These are phyloP conservation scores for Trichosporon sp. DNA, from an alignment of 1,284 basidiomycete species.

Conservation along the genomic window DNA sequence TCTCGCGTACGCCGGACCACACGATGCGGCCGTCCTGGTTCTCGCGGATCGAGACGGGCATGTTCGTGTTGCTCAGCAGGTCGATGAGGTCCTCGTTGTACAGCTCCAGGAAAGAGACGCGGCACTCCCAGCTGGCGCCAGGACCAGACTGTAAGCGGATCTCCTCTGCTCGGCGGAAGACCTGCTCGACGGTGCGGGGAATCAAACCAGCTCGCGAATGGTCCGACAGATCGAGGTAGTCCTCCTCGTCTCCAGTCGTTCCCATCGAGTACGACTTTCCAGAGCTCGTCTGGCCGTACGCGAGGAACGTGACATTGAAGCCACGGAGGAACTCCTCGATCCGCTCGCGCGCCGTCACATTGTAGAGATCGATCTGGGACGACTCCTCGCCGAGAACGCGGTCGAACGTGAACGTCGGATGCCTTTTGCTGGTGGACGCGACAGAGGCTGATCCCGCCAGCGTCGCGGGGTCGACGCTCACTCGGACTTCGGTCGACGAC, in stretches of 20 bases:
- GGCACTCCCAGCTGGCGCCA: constrained; percentile 63
- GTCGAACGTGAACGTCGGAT: constrained; percentile 90
- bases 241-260: constrained; percentile 77
- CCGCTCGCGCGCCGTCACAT: constrained; percentile 77
- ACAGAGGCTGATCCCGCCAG: constrained; percentile 60
- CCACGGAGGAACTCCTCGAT: constrained; percentile 90
- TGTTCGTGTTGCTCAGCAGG: constrained; percentile 68
- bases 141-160: constrained; percentile 72
- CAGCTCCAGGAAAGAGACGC: constrained; percentile 84
- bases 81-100: constrained; percentile 98
- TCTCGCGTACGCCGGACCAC: constrained; percentile 92
- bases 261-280: constrained; percentile 97
- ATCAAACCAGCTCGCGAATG: constrained; percentile 72
- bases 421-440: constrained; percentile 67
- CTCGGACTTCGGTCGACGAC: constrained; percentile 67
- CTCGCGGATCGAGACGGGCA: constrained; percentile 93
- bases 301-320: constrained; percentile 96
- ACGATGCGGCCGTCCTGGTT: constrained; percentile 95
- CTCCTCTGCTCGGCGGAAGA: constrained; percentile 77
- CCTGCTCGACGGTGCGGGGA: constrained; percentile 87
- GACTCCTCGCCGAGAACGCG: constrained; percentile 82
- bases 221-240: constrained; percentile 62
- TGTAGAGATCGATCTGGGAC: constrained; percentile 82
- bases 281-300: constrained; percentile 93
- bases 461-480: constrained; percentile 64